These are phyloP conservation scores for Fusarium metavorans DNA, from an alignment of 2,329 filamentous ascomycete species.

Conservation along the genomic window DNA sequence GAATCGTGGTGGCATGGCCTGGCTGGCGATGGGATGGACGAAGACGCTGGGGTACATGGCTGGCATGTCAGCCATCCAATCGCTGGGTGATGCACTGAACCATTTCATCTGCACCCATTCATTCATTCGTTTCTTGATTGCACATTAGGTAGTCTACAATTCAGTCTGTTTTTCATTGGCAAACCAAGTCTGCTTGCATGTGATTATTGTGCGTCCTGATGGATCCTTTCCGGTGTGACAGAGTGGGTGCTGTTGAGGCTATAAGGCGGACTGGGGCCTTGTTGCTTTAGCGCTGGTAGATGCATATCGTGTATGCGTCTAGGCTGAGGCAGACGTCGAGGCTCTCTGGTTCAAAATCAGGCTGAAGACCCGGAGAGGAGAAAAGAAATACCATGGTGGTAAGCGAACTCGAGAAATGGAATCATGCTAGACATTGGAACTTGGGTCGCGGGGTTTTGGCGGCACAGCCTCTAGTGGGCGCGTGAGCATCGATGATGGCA, in stretches of 20 bases:
- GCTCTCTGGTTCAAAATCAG: background rate
- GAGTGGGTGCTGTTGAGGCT: background rate
- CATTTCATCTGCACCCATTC: slow-evolving; percentile 21
- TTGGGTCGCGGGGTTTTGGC: background rate
- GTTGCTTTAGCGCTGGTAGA: background rate
- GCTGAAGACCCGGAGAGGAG: background rate
- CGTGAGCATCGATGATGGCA: slow-evolving; percentile 21
- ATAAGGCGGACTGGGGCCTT: background rate
- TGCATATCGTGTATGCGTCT: background rate
- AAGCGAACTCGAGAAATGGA: slow-evolving; percentile 1
- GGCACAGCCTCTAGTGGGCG: slow-evolving; percentile 23
- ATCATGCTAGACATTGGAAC: background rate
- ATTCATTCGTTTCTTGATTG: slow-evolving; percentile 36
- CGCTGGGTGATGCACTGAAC: slow-evolving; percentile 5
- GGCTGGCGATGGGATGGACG: background rate
- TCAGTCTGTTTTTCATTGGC: slow-evolving; percentile 35
- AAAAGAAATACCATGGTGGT: background rate
- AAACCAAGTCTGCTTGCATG: background rate
- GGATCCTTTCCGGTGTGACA: background rate
- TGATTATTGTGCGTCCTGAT: background rate
- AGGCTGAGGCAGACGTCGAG: slow-evolving; percentile 6
- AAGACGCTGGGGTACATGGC: slow-evolving; percentile 11
- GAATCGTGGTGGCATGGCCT: background rate
- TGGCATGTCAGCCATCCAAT: slow-evolving; percentile 13
- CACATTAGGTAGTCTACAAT: slow-evolving; percentile 44